Base-by-base conservation (phyloP, 768 basidiomycete genomes). In the Mycena epipterygia region DNA sequence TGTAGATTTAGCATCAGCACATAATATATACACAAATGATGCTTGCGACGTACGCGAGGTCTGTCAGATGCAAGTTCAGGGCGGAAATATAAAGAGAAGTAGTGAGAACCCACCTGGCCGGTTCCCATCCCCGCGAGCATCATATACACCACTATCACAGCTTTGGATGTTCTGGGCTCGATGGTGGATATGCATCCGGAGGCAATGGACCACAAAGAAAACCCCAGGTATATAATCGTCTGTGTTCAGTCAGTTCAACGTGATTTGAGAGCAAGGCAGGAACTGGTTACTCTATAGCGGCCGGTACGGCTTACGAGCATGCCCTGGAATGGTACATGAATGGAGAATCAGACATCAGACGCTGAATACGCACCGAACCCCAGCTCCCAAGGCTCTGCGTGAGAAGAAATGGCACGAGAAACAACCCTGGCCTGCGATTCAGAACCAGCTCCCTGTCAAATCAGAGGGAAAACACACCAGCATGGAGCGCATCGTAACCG, bases 111-210 rank as follows among this genome's bases (percentile, higher is more conserved):
- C 68, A 86, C 85, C 76, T 88, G 86, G 9, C 92, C 92, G 25
- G 90, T 88, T 1, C 91, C 91, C 5, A 85, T 71, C 2, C 90
- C 91, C 5, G 86, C 84, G 1, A 93, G 76, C 8, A 92, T 67
- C 86, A 92, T 90, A 70, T 82, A 92, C 0, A 91, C 79, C 0
- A 91, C 87, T 21, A 92, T 78, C 4, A 87, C 80, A 0, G 83
- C 87, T 55, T 87, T 83, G 0, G 82, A 71, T 0, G 91, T 88
- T 4, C 81, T 77, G 2, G 82, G 81, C 0, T 81, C 86, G 44
- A 93, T 84, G 0, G 90, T 92, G 2, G 92, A 91, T 25, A 94
- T 77, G 33, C 90, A 85, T 1, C 93, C 93, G 64, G 90, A 89
- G 0, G 89, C 92, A 33, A 94, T 81, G 0, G 91, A 86, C 91